Conservation (phyloP, 257 asterid species). For the Avicennia marina region DNA sequence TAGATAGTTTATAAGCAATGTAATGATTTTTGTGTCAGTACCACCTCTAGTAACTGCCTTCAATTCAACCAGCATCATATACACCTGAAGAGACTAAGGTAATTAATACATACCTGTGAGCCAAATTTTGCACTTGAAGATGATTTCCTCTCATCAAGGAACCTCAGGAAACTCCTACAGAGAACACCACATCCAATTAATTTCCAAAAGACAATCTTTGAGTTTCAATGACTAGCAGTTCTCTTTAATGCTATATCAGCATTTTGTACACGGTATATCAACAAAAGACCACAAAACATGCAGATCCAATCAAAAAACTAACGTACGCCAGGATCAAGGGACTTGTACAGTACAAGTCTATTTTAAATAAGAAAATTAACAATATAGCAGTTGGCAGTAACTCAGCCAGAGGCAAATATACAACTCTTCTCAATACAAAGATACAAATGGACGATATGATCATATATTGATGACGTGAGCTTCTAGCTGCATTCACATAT, state of each 20-base stretch:
- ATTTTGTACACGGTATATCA: conserved; percentile 1
- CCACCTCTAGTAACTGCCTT: conserved; percentile 2
- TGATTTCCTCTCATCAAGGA: conserved; percentile 64
- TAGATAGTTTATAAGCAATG: background rate
- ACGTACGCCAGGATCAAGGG: background rate
- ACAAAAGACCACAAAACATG: background rate
- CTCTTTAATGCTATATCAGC: background rate
- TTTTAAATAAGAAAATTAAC: too few relatives aligned
- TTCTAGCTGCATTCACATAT: background rate
- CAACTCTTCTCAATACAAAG: conserved; percentile 1
- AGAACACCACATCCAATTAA: conserved; percentile 15
- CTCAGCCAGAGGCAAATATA: background rate
- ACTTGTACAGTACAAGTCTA: too few relatives aligned
- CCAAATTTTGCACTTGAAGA: conserved; percentile 69
- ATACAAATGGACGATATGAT: background rate
- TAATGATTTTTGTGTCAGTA: background rate
- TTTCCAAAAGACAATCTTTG: background rate
- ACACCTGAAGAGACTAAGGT: conserved; percentile 10
- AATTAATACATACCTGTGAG: conserved; percentile 64
- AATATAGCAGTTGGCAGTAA: too few relatives aligned
- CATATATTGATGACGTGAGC: background rate
- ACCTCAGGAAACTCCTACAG: conserved; percentile 86
- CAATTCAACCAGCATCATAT: background rate
- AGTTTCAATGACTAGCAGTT: conserved; percentile 12
- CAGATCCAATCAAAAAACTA: background rate